Base-by-base conservation (phyloP, 1,139 yeast genomes). In the Zygosaccharomyces pseudobailii region DNA sequence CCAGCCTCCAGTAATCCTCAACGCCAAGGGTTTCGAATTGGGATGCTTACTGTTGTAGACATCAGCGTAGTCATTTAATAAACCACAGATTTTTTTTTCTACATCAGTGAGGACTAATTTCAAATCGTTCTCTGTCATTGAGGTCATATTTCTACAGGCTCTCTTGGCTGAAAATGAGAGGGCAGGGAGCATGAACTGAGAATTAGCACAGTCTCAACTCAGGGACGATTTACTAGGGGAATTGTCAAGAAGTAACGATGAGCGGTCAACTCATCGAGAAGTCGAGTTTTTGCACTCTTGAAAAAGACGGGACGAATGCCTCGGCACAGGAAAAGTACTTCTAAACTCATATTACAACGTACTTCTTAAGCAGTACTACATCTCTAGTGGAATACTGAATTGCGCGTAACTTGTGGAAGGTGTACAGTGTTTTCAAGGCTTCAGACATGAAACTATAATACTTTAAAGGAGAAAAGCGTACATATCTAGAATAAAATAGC, bases 1-100 rank as follows among this genome's bases (percentile, higher is more conserved):
- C 99, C 99, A 92, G 0, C 99, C 99, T 28, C 99, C 99, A 0
- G 97, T 90, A 57, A 92, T 86, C 53, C 99, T 69, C 20, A 90
- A 73, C 28, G 78, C 82, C 21, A 82, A 49, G 3, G 61, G 63
- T 31, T 62, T 66, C 8, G 39, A 6, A 17, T 39, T 38, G 13
- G 42, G 21, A 40, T 55, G 37, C 6, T 35, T 37, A 5, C 42
- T 28, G 40, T 62, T 62, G 41, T 59, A 63, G 6, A 49, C 38
- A 6, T 40, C 43, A 9, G 60, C 56, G 45, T 55, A 61, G 42
- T 62, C 68, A 31, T 56, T 62, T 33, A 64, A 46, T 25, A 62
- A 42, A n/a, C 47, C 41, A 44, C 68, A 64, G 23, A 64, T 56
- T 13, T 55, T 38, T 10, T 48, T 46, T 49, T 64, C 68, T 10